A percentile compares a stretch with the other conserved stretches of the same genome.
phyloP scores from a whole-genome alignment of 2,329 filamentous ascomycete genomes.

The Herpotrichia juniperi region DNA sequence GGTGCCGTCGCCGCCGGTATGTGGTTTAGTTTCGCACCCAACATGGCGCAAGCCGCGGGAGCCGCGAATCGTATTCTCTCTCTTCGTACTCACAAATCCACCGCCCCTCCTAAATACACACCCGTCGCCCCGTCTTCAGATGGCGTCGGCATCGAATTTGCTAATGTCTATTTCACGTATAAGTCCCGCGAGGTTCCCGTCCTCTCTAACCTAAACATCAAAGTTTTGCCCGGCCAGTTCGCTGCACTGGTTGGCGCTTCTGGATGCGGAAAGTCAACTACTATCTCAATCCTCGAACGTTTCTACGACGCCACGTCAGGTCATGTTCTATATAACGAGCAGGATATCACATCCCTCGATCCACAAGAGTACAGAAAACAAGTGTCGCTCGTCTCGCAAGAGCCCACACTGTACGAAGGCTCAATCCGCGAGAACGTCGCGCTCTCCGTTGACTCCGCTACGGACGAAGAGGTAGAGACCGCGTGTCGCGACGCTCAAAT shows the following conservation, averaged over 20 bases:
- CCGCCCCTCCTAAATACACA: conserved; percentile 12
- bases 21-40: conserved; percentile 56
- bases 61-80: conserved; percentile 46
- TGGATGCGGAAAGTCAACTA: conserved; percentile 75
- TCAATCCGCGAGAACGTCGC: conserved; percentile 49
- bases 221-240: conserved; percentile 66
- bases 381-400: conserved; percentile 54
- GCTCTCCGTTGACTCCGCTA: conserved; percentile 38
- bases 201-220: conserved; percentile 53
- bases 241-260: conserved; percentile 73
- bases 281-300: conserved; percentile 65
- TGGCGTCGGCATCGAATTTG: conserved; percentile 73
- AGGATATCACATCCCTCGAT: conserved; percentile 44
- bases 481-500: conserved; percentile 46
- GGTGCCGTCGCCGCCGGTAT: conserved; percentile 45
- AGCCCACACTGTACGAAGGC: conserved; percentile 54
- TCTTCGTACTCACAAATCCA: conserved; percentile 30
- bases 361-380: conserved; percentile 48
- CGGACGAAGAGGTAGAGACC: conserved; percentile 33
- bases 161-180: conserved; percentile 92
- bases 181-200: conserved; percentile 81
- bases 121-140: conserved; percentile 12
- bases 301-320: conserved; percentile 75
- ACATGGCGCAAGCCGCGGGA: conserved; percentile 44
- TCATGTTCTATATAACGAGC: conserved; percentile 61